Evolutionary conservation across 2,329 filamentous ascomycete genomes (phyloP), one percentile per base, ranked within the genome.

Genomic region (Aspergillus brasiliensis): DNA sequence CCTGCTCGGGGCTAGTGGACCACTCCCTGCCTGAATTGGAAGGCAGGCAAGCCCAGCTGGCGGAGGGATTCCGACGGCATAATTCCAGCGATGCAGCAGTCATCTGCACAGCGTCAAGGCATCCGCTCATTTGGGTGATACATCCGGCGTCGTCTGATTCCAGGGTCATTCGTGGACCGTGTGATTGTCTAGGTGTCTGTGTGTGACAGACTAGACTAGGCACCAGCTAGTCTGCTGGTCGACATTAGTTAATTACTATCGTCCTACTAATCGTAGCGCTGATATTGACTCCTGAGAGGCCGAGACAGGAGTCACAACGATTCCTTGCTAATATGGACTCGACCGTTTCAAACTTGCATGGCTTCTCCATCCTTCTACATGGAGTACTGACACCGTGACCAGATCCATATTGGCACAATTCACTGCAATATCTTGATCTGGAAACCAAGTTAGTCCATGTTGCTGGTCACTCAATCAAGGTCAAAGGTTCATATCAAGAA

Each of bases 31-130:
- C 46, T 10, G 8, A 6, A 28, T 10, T n/a, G 28, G 46, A 49
- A 49, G 46, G 46, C 25, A 15, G 40, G 46, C 46, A 49, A 8
- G 31, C 4, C 31, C 31, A 34, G 31, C 11, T 34, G 11, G 46
- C 46, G 46, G 46, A 49, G 46, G 46, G 46, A 27, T 28, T 49
- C 46, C 46, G 46, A 49, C 46, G 25, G 46, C 46, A 49, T 49
- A 49, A 49, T 5, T n/a, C 15, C 44, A 28, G 21, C 13, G 23
- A 23, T 48, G 44, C 44, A 48, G 44, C 44, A 28, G 3, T 48
- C 21, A 15, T 15, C 21, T 28, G 44, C 44, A 48, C 25, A 28
- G 46, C 46, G 10, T 28, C 23, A 49, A n/a, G 11, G 25, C 15
- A 27, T 44, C 10, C 40, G 23, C 47, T 44, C 23, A 28, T 44